phyloP scores from a whole-genome alignment of 495 filamentous ascomycete genomes.

The Hypoxylon subgilvum region DNA sequence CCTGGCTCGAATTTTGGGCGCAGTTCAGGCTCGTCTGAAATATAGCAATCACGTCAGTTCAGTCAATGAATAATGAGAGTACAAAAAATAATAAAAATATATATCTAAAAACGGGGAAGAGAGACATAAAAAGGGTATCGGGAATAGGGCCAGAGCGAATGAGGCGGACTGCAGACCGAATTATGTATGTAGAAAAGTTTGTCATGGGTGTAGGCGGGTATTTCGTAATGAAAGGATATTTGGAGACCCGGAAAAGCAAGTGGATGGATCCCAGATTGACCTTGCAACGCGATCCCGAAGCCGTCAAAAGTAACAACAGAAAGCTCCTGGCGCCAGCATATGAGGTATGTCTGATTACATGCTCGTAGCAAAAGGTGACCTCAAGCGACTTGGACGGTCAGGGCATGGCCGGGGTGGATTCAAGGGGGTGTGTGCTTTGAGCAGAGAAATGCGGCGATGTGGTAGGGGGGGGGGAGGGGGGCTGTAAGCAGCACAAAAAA shows the following conservation, averaged over 20 bases:
- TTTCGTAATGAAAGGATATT: conserved; percentile 35
- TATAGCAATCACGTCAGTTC: conserved; percentile 16
- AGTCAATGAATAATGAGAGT: neutral
- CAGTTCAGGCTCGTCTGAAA: conserved; percentile 29
- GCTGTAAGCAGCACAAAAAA: conserved; percentile 2
- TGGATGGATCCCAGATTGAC: conserved; percentile 40
- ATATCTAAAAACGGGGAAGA: conserved; percentile 17
- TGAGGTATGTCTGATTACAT: conserved; percentile 46
- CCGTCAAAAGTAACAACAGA: conserved; percentile 35
- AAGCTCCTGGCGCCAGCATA: conserved; percentile 43
- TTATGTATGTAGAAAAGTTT: conserved; percentile 36
- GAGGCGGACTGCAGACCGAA: conserved; percentile 35
- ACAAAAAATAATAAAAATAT: no score
- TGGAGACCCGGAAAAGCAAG: conserved; percentile 35
- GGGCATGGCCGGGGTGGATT: conserved; percentile 21
- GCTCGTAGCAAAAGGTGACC: conserved; percentile 37
- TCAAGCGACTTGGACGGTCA: conserved; percentile 43
- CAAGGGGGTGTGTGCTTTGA: conserved; percentile 22
- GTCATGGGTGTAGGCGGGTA: conserved; percentile 37
- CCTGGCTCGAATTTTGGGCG: conserved; percentile 27
- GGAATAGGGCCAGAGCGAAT: conserved; percentile 22
- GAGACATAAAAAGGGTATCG: conserved; percentile 20
- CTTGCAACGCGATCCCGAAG: conserved; percentile 40
- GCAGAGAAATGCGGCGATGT: conserved; percentile 37
- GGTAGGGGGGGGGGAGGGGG: conserved; percentile 29